Conservation (phyloP, 1,284 basidiomycete genomes). For the Leccinum pachyderme region DNA sequence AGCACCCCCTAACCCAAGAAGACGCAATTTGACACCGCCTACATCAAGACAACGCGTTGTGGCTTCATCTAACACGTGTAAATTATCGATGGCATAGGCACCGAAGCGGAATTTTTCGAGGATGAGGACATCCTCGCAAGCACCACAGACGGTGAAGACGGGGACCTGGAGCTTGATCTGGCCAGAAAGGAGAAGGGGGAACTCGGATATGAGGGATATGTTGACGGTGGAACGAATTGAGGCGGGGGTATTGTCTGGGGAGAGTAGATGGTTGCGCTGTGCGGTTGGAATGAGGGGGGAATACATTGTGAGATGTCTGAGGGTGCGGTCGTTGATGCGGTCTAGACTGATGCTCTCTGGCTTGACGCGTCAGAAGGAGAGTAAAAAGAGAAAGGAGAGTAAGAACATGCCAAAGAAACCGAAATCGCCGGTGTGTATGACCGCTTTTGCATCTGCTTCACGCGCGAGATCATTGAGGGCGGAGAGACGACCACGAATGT, state of each 20-base stretch:
- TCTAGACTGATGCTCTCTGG: conserved; percentile 79
- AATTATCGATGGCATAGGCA: conserved; percentile 80
- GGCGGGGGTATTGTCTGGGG: conserved; percentile 59
- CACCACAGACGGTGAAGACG: conserved; percentile 96
- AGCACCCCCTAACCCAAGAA: conserved; percentile 95
- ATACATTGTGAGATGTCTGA: conserved; percentile 96
- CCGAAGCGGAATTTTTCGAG: conserved; percentile 90
- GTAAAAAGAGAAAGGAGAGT: conserved; percentile 1
- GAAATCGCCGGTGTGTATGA: conserved; percentile 99
- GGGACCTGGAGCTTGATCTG: conserved; percentile 88
- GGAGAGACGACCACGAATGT: conserved; percentile 88
- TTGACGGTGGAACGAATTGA: conserved; percentile 64
- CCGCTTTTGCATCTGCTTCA: conserved; percentile 86
- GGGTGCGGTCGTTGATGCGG: conserved; percentile 90
- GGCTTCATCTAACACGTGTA: conserved; percentile 92
- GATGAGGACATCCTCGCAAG: conserved; percentile 93
- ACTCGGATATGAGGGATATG: conserved; percentile 85
- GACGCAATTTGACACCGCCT: conserved; percentile 88
- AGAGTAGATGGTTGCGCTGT: conserved; percentile 79
- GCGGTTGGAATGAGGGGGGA: conserved; percentile 89
- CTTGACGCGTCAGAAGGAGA: conserved; percentile 17
- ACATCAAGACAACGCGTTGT: conserved; percentile 89
- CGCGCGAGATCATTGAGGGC: conserved; percentile 88
- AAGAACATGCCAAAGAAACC: conserved; percentile 85
- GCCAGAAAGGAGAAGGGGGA: conserved; percentile 87